phyloP scores from a whole-genome alignment of 495 filamentous ascomycete genomes.

The Hypoxylon crocopeplum region DNA sequence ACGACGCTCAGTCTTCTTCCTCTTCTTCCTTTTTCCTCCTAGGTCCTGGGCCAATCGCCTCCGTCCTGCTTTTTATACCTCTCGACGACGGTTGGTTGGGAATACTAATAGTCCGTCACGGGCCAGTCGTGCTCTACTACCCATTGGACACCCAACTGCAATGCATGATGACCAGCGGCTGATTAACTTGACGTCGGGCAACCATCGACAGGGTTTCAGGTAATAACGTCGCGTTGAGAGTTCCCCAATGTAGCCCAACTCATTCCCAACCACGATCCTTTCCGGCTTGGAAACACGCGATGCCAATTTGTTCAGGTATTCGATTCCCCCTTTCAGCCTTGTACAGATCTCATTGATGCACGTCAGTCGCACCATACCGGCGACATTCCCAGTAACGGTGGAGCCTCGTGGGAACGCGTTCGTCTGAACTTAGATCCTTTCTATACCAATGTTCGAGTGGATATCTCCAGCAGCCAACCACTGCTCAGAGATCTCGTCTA shows the following conservation, averaged over 20 bases:
- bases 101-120: constrained; percentile 31
- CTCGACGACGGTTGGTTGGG: constrained; percentile 25
- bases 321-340: constrained; percentile 45
- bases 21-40: constrained; percentile 15
- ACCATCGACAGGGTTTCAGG: constrained; percentile 25
- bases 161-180: constrained; percentile 40
- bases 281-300: constrained; percentile 33
- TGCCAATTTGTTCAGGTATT: constrained; percentile 30
- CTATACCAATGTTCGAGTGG: constrained; percentile 19
- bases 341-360: constrained; percentile 43
- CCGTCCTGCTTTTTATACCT: constrained; percentile 2
- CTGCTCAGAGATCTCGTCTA: constrained; percentile 3
- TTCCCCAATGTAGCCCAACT: constrained; percentile 37
- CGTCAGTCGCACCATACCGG: constrained; percentile 38
- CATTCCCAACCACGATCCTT: constrained; percentile 31
- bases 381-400: constrained; percentile 21
- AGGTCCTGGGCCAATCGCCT: constrained; percentile 20
- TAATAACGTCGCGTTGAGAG: constrained; percentile 24
- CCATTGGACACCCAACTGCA: constrained; percentile 34
- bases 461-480: constrained; percentile 19
- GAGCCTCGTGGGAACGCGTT: constrained; percentile 35
- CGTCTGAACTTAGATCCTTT: constrained; percentile 27
- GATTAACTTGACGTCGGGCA: constrained; percentile 33
- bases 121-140: constrained; percentile 22
- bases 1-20: constrained; percentile 31